A percentile compares a stretch with the other conserved stretches of the same genome.
Evolutionary conservation across 2,329 filamentous ascomycete species (phyloP).

Genomic region (Colletotrichum brevisporum): DNA sequence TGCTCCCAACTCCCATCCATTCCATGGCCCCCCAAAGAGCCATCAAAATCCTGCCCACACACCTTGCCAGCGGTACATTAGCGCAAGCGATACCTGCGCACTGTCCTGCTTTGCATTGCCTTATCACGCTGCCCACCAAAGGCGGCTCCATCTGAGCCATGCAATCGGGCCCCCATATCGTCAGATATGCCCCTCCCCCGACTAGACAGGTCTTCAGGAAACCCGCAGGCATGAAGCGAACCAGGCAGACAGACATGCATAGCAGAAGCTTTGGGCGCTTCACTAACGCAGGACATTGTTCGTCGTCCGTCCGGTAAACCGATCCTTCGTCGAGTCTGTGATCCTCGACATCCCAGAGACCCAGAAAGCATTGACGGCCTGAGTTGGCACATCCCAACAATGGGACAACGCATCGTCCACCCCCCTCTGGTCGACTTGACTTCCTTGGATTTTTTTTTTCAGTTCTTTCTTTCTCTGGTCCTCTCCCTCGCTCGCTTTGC

Average conservation of each 20-base stretch:
- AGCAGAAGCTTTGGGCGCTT: conserved; percentile 14
- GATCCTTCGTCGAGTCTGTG: conserved; percentile 33
- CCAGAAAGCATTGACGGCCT: conserved; percentile 36
- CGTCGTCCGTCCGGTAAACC: conserved; percentile 31
- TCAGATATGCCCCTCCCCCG: conserved; percentile 22
- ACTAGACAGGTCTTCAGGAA: conserved; percentile 18
- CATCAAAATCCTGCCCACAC: conserved; percentile 2
- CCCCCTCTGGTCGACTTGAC: not conserved
- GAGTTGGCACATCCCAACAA: conserved; percentile 31
- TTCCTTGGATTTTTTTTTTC: not conserved
- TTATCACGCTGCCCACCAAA: conserved; percentile 24
- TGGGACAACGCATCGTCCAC: conserved; percentile 32
- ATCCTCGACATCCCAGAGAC: conserved; percentile 35
- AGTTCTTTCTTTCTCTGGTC: not conserved
- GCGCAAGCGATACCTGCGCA: conserved; percentile 17
- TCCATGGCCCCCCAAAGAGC: conserved; percentile 4
- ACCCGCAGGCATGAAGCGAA: conserved; percentile 7
- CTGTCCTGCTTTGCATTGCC: conserved; percentile 16
- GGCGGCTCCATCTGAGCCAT: conserved; percentile 21
- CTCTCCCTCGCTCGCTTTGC: conserved; percentile 6
- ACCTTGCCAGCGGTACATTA: conserved; percentile 22
- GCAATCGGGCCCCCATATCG: conserved; percentile 22
- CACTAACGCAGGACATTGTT: conserved; percentile 12
- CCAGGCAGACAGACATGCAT: conserved; percentile 1
- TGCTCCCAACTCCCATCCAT: conserved; percentile 14